These are phyloP conservation scores for Danielia oregonensis DNA, from an alignment of 805 yeast species.

Conservation along the genomic window DNA sequence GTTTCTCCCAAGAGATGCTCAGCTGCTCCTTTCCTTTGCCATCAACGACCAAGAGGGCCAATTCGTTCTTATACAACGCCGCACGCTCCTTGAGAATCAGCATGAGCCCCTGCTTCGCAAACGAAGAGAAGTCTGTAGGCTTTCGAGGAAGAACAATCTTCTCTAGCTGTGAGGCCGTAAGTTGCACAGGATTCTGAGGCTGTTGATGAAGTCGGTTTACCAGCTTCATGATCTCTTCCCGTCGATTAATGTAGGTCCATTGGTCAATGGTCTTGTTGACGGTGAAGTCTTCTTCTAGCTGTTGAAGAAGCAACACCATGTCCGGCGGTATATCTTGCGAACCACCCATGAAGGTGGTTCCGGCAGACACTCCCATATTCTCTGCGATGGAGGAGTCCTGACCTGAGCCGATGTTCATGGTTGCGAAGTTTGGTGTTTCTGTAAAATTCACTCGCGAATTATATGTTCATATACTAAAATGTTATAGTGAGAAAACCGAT, in stretches of 20 bases:
- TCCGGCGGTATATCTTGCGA: slow-evolving; percentile 43
- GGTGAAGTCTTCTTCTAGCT: slow-evolving; percentile 40
- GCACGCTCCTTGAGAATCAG: slow-evolving; percentile 73
- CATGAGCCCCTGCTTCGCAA: slow-evolving; percentile 56
- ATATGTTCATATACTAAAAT: too few relatives aligned
- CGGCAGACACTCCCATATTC: slow-evolving; percentile 7
- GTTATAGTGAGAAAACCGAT: too few relatives aligned
- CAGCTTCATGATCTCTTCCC: slow-evolving; percentile 42
- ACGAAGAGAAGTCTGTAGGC: slow-evolving; percentile 18
- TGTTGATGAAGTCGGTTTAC: slow-evolving; percentile 33
- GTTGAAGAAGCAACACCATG: slow-evolving; percentile 39
- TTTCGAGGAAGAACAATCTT: slow-evolving; percentile 63
- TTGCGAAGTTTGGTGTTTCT: too few relatives aligned
- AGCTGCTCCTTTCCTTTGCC: slow-evolving; percentile 74
- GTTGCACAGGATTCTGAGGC: slow-evolving; percentile 21
- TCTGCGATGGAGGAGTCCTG: slow-evolving; percentile 2
- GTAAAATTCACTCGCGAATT: too few relatives aligned
- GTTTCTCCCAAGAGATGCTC: slow-evolving; percentile 84
- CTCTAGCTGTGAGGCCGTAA: slow-evolving; percentile 42
- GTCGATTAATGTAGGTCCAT: slow-evolving; percentile 43
- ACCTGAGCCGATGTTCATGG: slow-evolving; percentile 12
- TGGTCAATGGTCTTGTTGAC: slow-evolving; percentile 40
- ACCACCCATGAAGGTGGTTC: slow-evolving; percentile 11
- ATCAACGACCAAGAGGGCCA: slow-evolving; percentile 72
- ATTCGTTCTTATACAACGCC: slow-evolving; percentile 52